phyloP scores from a whole-genome alignment of 2,329 filamentous ascomycete species.

The Fusarium kyushuense region DNA sequence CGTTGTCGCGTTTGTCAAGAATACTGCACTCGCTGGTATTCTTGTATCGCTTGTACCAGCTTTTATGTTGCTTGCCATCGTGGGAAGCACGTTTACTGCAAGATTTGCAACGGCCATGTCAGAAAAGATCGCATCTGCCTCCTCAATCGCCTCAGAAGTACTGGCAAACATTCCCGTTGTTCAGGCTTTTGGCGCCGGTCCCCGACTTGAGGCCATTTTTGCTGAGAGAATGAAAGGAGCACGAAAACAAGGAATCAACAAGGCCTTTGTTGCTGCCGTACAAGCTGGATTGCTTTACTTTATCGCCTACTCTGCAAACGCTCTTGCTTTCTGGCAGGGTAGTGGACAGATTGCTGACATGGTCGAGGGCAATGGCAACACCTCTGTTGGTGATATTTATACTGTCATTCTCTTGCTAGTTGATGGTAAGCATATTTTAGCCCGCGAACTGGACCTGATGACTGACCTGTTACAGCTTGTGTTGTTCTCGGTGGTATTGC shows the following conservation, averaged over 20 bases:
- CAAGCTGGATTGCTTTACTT: conserved; percentile 75
- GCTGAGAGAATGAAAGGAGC: conserved; percentile 63
- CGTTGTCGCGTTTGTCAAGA: conserved; percentile 74
- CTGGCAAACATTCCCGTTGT: conserved; percentile 71
- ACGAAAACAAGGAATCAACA: conserved; percentile 66
- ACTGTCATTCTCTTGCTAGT: conserved; percentile 74
- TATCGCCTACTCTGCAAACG: conserved; percentile 75
- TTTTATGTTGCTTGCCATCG: conserved; percentile 69
- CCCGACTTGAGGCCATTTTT: conserved; percentile 70
- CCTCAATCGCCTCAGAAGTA: conserved; percentile 72
- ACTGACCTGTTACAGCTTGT: conserved; percentile 57
- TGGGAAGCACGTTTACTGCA: conserved; percentile 66
- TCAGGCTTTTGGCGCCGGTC: conserved; percentile 71
- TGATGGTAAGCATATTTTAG: conserved; percentile 58
- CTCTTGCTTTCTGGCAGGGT: conserved; percentile 76
- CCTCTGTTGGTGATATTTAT: conserved; percentile 64
- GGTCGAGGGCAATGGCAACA: conserved; percentile 51
- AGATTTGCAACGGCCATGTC: conserved; percentile 64
- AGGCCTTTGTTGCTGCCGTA: conserved; percentile 66
- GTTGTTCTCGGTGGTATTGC: conserved; percentile 73
- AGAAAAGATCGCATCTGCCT: conserved; percentile 67
- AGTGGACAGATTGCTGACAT: conserved; percentile 62
- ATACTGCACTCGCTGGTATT: conserved; percentile 72
- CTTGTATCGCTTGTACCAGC: conserved; percentile 72
- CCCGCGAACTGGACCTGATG: not conserved